Evolutionary conservation across 2,329 filamentous ascomycete genomes (phyloP).

Genomic region (Cladosporium sp.): DNA sequence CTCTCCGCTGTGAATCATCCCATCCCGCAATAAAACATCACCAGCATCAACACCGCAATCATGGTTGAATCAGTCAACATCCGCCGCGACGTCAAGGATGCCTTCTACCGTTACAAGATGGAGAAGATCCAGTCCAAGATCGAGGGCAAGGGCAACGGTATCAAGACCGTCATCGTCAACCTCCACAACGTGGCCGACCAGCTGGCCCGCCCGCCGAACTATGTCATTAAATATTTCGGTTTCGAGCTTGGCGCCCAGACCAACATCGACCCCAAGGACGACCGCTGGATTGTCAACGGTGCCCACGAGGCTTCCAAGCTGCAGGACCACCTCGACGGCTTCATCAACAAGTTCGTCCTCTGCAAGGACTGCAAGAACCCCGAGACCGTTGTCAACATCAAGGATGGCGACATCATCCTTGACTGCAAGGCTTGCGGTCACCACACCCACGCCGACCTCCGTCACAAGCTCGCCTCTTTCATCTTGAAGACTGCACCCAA

Average conservation of each 20-base stretch:
- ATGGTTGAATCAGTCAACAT: constrained; percentile 96
- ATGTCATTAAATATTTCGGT: constrained; percentile 99
- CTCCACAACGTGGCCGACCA: constrained; percentile 90
- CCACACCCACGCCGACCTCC: constrained; percentile 85
- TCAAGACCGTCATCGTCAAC: constrained; percentile 98
- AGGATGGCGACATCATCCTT: constrained; percentile 85
- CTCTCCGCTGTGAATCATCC: neutral
- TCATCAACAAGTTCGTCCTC: constrained; percentile 98
- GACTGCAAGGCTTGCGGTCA: constrained; percentile 99
- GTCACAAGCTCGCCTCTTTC: constrained; percentile 94
- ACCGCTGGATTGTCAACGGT: constrained; percentile 99
- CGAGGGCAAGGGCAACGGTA: constrained; percentile 99
- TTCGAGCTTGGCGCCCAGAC: constrained; percentile 98
- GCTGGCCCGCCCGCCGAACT: constrained; percentile 86
- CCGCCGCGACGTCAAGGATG: constrained; percentile 95
- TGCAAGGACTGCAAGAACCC: constrained; percentile 99
- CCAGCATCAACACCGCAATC: constrained; percentile 55
- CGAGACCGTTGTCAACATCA: constrained; percentile 94
- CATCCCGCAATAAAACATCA: constrained; percentile 17
- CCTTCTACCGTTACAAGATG: constrained; percentile 99
- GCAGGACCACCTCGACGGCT: constrained; percentile 96
- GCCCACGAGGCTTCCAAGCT: constrained; percentile 93
- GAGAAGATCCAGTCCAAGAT: constrained; percentile 98
- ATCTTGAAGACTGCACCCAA: constrained; percentile 96
- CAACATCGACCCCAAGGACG: constrained; percentile 94